Base-by-base conservation (phyloP, 371 early-diverging fungal species). In the Neoconidiobolus thromboides region DNA sequence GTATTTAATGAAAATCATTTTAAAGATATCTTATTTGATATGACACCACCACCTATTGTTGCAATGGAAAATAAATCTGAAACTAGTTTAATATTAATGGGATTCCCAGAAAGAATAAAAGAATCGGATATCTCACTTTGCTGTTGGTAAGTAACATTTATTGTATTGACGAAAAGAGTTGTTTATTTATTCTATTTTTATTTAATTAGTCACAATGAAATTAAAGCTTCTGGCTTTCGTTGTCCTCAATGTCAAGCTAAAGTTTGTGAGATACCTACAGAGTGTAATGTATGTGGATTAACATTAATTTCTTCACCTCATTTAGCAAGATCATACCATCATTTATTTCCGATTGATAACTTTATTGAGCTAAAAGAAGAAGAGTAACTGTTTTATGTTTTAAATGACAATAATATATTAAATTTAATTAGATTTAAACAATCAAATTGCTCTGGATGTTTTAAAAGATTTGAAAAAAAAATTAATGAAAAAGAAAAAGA, bases 261-360 rank as follows among this genome's bases (percentile, higher is more conserved):
- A 55, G 76, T 94, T 3, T 95, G 96, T 62, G 80, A 89, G 44
- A 66, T 96, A 43, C 97, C 96, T 1, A 85, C 86, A 37, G 93
- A 93, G 57, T 96, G 97, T 65, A 85, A 87, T 56, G 77, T 95
- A n/a, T 96, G 96, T 68, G 81, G 79, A 0, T 73, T 96, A 60
- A 86, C 91, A 0, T 67, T 96, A 41, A 89, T 95, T 0, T 89
- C 93, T 4, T 85, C 86, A 42, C 94, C 96, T 12, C 84, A 91
- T 69, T 65, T 96, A 57, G 95, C 95, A 2, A 64, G 96, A 56
- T 90, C 91, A n/a, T 94, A 93, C 66, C 95, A 92, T 63, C 94
- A 95, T 60, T 73, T 96, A 56, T 95, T 95, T 66, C 96, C 97
- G 2, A 82, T 88, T 9, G 79, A 80, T 61, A 82, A 81, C 58